A percentile compares a stretch with the other conserved stretches of the same genome.
Conservation (phyloP, 768 basidiomycete species). For the Candolleomyces efflorescens region DNA sequence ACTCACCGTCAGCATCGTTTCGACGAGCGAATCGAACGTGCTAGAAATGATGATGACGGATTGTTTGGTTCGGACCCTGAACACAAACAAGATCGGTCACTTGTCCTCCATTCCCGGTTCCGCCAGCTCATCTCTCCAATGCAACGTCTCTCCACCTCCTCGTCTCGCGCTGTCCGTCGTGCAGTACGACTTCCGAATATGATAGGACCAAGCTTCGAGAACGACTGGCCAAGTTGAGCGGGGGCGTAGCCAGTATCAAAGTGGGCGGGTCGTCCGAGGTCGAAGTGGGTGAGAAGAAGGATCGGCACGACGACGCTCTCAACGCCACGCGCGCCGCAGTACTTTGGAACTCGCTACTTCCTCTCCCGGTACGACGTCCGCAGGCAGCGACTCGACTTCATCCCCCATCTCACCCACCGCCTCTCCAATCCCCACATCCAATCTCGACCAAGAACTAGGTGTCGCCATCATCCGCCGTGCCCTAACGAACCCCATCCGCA, state of each 20-base stretch:
- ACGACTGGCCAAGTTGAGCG: slow-evolving; percentile 91
- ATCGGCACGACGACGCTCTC: slow-evolving; percentile 93
- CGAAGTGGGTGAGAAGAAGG: slow-evolving; percentile 99
- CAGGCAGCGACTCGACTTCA: too few relatives aligned
- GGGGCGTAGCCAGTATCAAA: slow-evolving; percentile 98
- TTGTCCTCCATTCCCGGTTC: too few relatives aligned
- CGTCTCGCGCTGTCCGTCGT: slow-evolving; percentile 65
- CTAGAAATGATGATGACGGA: too few relatives aligned
- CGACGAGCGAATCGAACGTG: too few relatives aligned
- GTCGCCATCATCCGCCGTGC: slow-evolving; percentile 90
- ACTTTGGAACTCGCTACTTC: slow-evolving; percentile 62
- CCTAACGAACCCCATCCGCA: slow-evolving; percentile 75
- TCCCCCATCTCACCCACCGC: slow-evolving; percentile 52
- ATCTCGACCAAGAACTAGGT: slow-evolving; percentile 98
- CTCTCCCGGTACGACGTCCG: slow-evolving; percentile 39
- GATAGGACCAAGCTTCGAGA: slow-evolving; percentile 96
- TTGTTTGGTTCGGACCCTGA: too few relatives aligned
- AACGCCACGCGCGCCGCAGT: slow-evolving; percentile 99
- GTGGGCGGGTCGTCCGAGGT: slow-evolving; percentile 93
- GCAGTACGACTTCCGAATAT: slow-evolving; percentile 86
- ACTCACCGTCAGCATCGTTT: too few relatives aligned
- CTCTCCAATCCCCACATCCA: slow-evolving; percentile 69
- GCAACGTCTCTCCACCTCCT: slow-evolving; percentile 69
- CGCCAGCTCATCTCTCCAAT: slow-evolving; percentile 27
- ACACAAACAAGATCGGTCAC: too few relatives aligned